Evolutionary conservation across 768 basidiomycete genomes (phyloP), one percentile per base, ranked within the genome.

Genomic region (Kondoa subrosea): DNA sequence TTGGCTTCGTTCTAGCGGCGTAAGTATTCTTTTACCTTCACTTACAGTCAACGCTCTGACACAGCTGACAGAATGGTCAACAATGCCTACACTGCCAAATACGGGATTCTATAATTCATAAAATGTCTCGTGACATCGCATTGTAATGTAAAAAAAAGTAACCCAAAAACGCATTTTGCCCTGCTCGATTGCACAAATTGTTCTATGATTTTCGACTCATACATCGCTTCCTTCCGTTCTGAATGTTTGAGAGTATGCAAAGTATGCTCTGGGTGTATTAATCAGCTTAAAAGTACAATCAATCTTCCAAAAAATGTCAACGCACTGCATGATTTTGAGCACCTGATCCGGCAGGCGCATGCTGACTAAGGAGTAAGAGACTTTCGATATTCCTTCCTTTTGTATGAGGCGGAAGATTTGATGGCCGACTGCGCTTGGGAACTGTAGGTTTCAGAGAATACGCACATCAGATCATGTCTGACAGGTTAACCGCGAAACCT

Each of bases 361-460:
- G 75, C 91, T 93, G 66, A 95, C 78, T 30, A 99, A 78, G 4
- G 92, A 92, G 76, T 89, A 95, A 65, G 86, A 84, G 69, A 97
- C 91, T 79, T 97, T 97, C 69, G 85, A 87, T 72, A 91, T 87
- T 0, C 95, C 95, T 71, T 97, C 91, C 50, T 88, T 84, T 76
- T 87, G 87, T 3, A 91, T 90, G 3, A 99, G 82, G 77, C 92
- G 93, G 84, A 89, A 96, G 73, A 97, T 85, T 68, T 86, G 84
- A 34, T 87, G 84, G 0, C 91, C 89, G 59, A 96, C 89, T 73
- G 86, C 83, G 3, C 90, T 91, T 12, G 92, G 92, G 76, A 88
- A 95, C 86, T 91, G 71, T 70, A 72, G 72, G 70, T 74, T 34
- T 66, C 70, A 56, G 26, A 65, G 67, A 69, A 66, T 63, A 30